Base-by-base conservation (phyloP, 2,329 filamentous ascomycete genomes). In the Aurifilum marmelostoma region DNA sequence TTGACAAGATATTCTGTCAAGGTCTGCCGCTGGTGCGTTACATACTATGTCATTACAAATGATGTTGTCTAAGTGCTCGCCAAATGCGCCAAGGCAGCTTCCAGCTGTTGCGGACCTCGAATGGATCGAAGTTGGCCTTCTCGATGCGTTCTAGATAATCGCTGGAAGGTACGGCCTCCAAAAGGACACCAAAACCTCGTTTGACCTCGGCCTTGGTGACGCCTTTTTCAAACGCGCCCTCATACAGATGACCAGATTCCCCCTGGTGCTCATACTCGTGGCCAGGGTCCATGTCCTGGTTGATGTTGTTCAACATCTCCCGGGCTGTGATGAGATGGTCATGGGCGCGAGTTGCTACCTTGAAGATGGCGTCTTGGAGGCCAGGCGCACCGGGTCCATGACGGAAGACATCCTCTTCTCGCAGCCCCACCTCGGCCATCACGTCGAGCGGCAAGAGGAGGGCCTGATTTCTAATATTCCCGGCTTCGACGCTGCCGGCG, bases 281-380 rank as follows among this genome's bases (percentile, higher is more conserved):
- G 0, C 91, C 93, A 0, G 92, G 88, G 63, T 89, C 89, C 73
- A 91, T 81, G 1, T 94, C 93, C 4, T 88, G 89, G 66, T 88
- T 88, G 27, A 97, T 81, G 75, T 92, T 93, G 75, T 89, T 90
- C 70, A 98, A 80, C 94, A 99, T 97, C 78, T 97, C 93, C 69
- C 94, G 85, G 1, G 92, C 95, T 0, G 95, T 98, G 73, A 97
- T 97, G 43, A 99, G 83, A 79, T 99, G 96, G 77, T 99, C 96
- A 76, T 97, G 97, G 8, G 96, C 96, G 50, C 95, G 88, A 0
- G 96, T 99, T 0, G 96, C 96, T 18, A 99, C 93, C 4, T 89
- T 87, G 79, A 98, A 99, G 0, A 98, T 89, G 3, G 94, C 95
- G 79, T 99, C 95, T 71, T 92, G 89, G 24, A 98, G 84, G 0